Base-by-base conservation (phyloP, 164 flowering plant species). In the Echeveria elegans region DNA sequence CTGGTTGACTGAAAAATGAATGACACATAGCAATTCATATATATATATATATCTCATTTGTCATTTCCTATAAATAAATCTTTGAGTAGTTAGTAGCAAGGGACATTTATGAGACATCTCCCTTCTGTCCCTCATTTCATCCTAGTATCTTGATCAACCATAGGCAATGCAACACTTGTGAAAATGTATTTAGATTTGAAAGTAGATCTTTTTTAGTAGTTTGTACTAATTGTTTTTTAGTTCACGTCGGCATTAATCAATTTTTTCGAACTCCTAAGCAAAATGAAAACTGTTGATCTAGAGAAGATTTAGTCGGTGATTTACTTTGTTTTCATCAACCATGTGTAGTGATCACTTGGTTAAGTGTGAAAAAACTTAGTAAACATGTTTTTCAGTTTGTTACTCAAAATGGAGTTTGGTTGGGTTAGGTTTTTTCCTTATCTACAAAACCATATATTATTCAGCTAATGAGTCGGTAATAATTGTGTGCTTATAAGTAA, bases 351-450 rank as follows among this genome's bases (percentile, higher is more conserved):
- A 21, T 11, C 9, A 53, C 30, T 26, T n/a, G 4, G 11, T 53
- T 26, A 43, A 0, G 1, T 0, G 53, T 53, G 16, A 11, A 53
- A 53, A 0, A 53, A 11, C 10, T 10, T 23, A n/a, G n/a, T n/a
- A 12, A 53, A 11, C 29, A n/a, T 8, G 4, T 8, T 53, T 3
- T 26, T 8, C 7, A 11, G 15, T 53, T 23, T 53, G n/a, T 23
- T 53, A 10, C 60, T 11, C 0, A 26, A 53, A 24, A 5, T 2
- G 0, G 26, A n/a, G n/a, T n/a, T 48, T n/a, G 19, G 60, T 53
- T 53, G 60, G 60, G 60, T 53, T 53, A 26, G 60, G 60, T 53
- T 23, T 53, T 7, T 26, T 26, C n/a, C 60, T 53, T 53, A 53
- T 53, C 60, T 53, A 26, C 60, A 24, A 43, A 43, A 43, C 37